A percentile compares a stretch with the other conserved stretches of the same genome.
phyloP scores from a whole-genome alignment of 306 rosid species.

The Rosa persica region DNA sequence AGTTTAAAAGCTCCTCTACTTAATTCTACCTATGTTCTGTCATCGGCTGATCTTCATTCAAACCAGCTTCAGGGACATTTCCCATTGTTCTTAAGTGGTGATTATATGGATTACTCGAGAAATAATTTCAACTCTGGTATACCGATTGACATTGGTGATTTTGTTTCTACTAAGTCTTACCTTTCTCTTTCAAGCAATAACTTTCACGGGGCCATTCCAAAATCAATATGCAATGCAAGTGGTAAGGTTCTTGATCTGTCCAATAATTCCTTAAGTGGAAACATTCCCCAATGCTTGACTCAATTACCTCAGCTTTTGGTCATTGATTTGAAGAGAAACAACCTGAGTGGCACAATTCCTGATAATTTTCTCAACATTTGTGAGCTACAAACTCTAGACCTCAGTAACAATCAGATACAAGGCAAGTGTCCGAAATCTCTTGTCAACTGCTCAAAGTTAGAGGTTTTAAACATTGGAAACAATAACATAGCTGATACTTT shows the following conservation, averaged over 20 bases:
- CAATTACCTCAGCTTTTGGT: not conserved
- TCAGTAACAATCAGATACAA: not conserved
- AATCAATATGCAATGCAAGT: conserved; percentile 27
- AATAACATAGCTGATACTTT: too few relatives aligned
- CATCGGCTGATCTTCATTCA: conserved; percentile 19
- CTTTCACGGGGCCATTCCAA: conserved; percentile 18
- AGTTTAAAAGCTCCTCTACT: not conserved
- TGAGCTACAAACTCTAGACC: conserved; percentile 13
- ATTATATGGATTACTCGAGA: too few relatives aligned
- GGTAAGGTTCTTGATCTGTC: conserved; percentile 22
- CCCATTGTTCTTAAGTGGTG: not conserved
- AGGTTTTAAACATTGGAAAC: not conserved
- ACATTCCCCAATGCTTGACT: conserved; percentile 20
- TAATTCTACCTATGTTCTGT: not conserved
- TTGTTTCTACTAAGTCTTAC: not conserved
- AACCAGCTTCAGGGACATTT: conserved; percentile 31
- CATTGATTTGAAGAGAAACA: conserved; percentile 17
- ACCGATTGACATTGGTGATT: not conserved
- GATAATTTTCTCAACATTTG: conserved; percentile 10
- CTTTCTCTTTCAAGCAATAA: conserved; percentile 11
- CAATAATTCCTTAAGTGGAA: conserved; percentile 23
- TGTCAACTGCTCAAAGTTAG: conserved; percentile 20
- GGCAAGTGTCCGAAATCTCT: conserved; percentile 22
- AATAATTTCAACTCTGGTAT: not conserved
- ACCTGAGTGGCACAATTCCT: conserved; percentile 18